Percentiles rank a stretch among this genome's conserved stretches.
phyloP scores from a whole-genome alignment of 805 yeast genomes.

The Aciculoconidium aculeatum region DNA sequence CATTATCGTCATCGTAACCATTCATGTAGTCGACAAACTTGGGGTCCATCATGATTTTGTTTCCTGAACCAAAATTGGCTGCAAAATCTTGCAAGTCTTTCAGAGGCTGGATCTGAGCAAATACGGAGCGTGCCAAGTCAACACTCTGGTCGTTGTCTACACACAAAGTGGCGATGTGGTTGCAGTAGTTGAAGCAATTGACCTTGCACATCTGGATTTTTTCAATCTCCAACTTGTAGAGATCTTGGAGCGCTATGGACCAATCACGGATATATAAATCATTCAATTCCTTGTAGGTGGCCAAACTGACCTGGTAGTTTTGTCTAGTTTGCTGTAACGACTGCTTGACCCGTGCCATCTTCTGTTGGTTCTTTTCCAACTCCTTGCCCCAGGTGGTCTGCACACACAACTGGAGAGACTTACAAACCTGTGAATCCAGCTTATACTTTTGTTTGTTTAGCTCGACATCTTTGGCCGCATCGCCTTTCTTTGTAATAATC shows the following conservation, averaged over 20 bases:
- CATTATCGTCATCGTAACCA: constrained; percentile 22
- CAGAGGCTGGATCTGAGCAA: constrained; percentile 63
- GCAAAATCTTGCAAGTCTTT: constrained; percentile 54
- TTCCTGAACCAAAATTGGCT: constrained; percentile 56
- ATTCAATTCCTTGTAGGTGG: constrained; percentile 48
- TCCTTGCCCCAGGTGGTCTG: constrained; percentile 72
- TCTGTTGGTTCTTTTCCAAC: constrained; percentile 52
- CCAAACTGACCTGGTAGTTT: constrained; percentile 53
- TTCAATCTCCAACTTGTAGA: constrained; percentile 67
- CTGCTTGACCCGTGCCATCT: constrained; percentile 44
- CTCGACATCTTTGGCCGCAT: constrained; percentile 30
- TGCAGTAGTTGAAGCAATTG: constrained; percentile 74
- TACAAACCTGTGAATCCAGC: constrained; percentile 51
- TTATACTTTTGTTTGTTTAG: constrained; percentile 46
- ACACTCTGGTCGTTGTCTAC: constrained; percentile 74
- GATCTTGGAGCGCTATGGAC: constrained; percentile 54
- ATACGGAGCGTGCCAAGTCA: constrained; percentile 58
- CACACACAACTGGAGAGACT: constrained; percentile 54
- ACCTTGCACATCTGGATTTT: constrained; percentile 64
- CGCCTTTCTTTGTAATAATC: constrained; percentile 42
- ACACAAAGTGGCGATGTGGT: constrained; percentile 67
- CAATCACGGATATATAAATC: constrained; percentile 70
- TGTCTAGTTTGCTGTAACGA: constrained; percentile 38
- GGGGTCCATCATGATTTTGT: constrained; percentile 52
- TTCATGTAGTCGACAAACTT: constrained; percentile 54